Evolutionary conservation across 257 asterid genomes (phyloP).

Genomic region (Ligustrum vulgare): DNA sequence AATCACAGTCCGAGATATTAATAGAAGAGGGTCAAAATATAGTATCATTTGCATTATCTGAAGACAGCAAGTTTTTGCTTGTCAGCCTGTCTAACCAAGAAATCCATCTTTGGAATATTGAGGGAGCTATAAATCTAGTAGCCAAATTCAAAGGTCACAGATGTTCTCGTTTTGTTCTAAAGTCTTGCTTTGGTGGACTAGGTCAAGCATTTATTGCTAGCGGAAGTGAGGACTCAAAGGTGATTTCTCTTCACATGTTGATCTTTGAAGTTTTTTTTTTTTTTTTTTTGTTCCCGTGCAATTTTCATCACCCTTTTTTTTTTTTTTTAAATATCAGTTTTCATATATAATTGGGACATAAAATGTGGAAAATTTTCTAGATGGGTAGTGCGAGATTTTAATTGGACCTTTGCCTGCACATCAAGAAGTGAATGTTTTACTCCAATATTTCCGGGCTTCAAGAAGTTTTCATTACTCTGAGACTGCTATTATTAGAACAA

Average conservation of each 20-base stretch:
- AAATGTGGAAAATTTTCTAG: neutral
- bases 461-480: neutral
- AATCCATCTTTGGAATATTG: slow-evolving; percentile 89
- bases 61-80: slow-evolving; percentile 67
- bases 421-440: neutral
- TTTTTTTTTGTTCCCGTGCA: neutral
- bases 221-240: slow-evolving; percentile 98
- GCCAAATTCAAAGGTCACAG: slow-evolving; percentile 83
- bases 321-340: neutral
- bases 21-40: slow-evolving; percentile 78
- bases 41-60: slow-evolving; percentile 69
- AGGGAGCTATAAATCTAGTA: slow-evolving; percentile 52
- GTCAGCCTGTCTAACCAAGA: slow-evolving; percentile 74
- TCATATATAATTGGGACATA: neutral
- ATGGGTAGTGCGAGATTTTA: neutral
- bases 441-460: neutral
- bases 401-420: neutral
- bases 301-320: neutral
- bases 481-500: neutral
- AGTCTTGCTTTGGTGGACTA: slow-evolving; percentile 89
- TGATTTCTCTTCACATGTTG: slow-evolving; percentile 22
- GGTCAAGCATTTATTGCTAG: slow-evolving; percentile 84
- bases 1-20: slow-evolving; percentile 61
- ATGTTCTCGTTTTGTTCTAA: slow-evolving; percentile 74
- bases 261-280: neutral